These are phyloP conservation scores for Garcia nutans DNA, from an alignment of 345 rosid species.

Conservation along the genomic window DNA sequence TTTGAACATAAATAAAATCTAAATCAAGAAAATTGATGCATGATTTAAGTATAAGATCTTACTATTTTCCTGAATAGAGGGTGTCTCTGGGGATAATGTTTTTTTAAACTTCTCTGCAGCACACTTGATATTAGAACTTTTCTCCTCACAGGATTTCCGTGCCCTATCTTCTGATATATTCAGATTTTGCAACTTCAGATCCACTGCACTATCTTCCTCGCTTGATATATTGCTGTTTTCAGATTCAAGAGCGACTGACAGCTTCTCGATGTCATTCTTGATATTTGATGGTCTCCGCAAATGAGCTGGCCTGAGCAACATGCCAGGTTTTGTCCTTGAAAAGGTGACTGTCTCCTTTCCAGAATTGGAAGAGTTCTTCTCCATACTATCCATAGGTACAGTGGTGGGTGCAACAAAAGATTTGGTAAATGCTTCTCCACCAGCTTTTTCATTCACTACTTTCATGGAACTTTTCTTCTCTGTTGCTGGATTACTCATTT, in stretches of 20 bases:
- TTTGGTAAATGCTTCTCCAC: conserved; percentile 47
- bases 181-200: conserved; percentile 29
- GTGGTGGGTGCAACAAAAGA: conserved; percentile 37
- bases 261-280: conserved; percentile 54
- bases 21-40: conserved; percentile 1
- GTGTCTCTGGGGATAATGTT: conserved; percentile 42
- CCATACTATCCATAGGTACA: conserved; percentile 42
- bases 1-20: not conserved
- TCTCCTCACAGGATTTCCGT: conserved; percentile 41
- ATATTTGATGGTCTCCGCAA: conserved; percentile 47
- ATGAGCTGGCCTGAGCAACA: conserved; percentile 91
- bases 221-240: conserved; percentile 30
- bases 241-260: conserved; percentile 44
- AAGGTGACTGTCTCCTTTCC: conserved; percentile 69
- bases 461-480: conserved; percentile 41
- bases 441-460: conserved; percentile 35
- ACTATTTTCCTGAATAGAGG: conserved; percentile 53
- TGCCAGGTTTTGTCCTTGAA: conserved; percentile 86
- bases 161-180: conserved; percentile 36
- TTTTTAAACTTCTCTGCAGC: conserved; percentile 48
- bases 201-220: conserved; percentile 31
- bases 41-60: conserved; percentile 33
- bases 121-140: conserved; percentile 40
- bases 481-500: conserved; percentile 25
- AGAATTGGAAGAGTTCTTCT: conserved; percentile 48